These are phyloP conservation scores for Boletus eberwhitei DNA, from an alignment of 768 basidiomycete species.

Conservation along the genomic window DNA sequence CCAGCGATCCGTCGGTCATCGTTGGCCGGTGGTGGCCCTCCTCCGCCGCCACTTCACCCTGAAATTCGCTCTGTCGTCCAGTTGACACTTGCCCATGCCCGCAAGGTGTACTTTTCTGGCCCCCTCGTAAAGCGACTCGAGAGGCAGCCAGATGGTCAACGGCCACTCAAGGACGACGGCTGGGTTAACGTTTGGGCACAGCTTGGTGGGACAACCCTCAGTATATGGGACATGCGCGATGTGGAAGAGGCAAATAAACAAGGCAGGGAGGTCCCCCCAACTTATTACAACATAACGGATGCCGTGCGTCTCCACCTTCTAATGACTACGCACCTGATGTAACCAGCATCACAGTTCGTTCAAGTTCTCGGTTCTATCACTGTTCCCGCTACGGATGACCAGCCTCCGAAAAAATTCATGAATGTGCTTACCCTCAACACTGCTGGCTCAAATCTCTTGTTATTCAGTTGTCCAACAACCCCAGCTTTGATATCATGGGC, in stretches of 20 bases:
- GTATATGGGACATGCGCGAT: conserved; percentile 88
- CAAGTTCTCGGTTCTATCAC: conserved; percentile 76
- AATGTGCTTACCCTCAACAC: conserved; percentile 92
- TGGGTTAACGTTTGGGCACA: conserved; percentile 91
- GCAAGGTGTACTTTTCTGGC: conserved; percentile 86
- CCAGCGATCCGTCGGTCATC: conserved; percentile 20
- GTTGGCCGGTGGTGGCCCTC: conserved; percentile 6
- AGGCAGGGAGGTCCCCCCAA: conserved; percentile 80
- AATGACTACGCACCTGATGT: not conserved
- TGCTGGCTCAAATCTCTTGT: conserved; percentile 83
- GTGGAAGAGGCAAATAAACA: conserved; percentile 80
- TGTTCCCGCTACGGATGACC: conserved; percentile 47
- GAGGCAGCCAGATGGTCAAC: conserved; percentile 71
- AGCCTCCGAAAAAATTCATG: conserved; percentile 55
- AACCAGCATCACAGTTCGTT: conserved; percentile 52
- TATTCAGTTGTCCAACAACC: conserved; percentile 82
- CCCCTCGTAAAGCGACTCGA: conserved; percentile 76
- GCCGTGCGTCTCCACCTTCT: conserved; percentile 52
- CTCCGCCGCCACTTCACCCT: conserved; percentile 59
- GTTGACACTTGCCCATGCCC: conserved; percentile 70
- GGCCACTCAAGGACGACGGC: conserved; percentile 66
- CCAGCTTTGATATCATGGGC: conserved; percentile 82
- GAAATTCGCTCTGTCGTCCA: conserved; percentile 80
- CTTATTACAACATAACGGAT: conserved; percentile 85
- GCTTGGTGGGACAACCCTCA: conserved; percentile 83